Evolutionary conservation across 345 rosid species (phyloP), one percentile per base, ranked within the genome.

Genomic region (Populus ilicifolia): DNA sequence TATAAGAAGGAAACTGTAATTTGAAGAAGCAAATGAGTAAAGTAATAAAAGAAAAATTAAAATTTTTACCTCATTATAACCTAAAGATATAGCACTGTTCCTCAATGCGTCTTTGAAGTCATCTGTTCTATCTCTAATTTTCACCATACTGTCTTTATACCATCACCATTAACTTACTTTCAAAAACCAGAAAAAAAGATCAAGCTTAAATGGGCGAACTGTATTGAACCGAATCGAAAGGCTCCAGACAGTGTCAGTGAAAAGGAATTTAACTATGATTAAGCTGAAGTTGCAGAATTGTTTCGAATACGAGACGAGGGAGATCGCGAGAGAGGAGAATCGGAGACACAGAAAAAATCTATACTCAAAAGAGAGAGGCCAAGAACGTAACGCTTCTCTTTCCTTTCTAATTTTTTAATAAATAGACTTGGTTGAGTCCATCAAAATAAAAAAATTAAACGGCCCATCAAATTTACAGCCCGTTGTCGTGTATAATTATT

Each of bases 21-120:
- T 35, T 21, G 48, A 68, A 17, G n/a, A 18, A 38, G 25, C 3
- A 38, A 68, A 35, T 10, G 16, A 68, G 21, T 41, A 41, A 11
- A 10, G 0, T 41, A 9, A 38, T 2, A 33, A 33, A 67, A 8
- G 38, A 21, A 29, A 6, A 6, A 33, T 13, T 3, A 59, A 33
- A 3, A 14, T 6, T 6, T 23, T 66, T 27, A 63, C 80, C 80
- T 78, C 80, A 6, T 78, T 50, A 12, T 64, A 71, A 21, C 75
- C 80, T 39, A 52, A 44, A 33, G 80, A 78, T 50, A 78, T 65
- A 36, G 80, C 75, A 1, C 39, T 27, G 25, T 64, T 71, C 75
- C 80, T 71, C 38, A 71, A 76, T 21, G 65, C 80, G 36, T 78
- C 67, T 36, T 78, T 78, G 48, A 78, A 78, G 36, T 78, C 80